phyloP scores from a whole-genome alignment of 1,284 basidiomycete species.

The Volvariella volvacea region DNA sequence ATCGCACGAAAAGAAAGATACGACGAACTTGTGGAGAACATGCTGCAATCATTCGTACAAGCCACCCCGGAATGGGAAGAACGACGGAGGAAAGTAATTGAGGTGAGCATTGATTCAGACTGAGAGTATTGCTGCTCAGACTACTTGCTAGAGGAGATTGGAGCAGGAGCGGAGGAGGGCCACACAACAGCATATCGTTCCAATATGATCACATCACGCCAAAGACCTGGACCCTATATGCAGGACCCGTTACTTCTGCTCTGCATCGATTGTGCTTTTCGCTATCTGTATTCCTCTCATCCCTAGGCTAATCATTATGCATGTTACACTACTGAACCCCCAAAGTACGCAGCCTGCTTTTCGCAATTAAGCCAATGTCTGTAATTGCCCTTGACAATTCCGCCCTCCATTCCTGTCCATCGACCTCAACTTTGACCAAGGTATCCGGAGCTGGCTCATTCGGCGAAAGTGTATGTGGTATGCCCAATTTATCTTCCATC shows the following conservation, averaged over 20 bases:
- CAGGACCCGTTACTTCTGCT: background rate
- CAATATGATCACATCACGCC: background rate
- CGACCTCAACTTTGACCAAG: conserved; percentile 33
- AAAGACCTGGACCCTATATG: no score
- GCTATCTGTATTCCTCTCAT: background rate
- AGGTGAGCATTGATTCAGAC: conserved; percentile 16
- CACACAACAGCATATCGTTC: background rate
- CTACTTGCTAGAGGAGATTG: conserved; percentile 9
- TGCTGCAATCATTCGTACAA: conserved; percentile 41
- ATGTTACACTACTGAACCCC: conserved; percentile 23
- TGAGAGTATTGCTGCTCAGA: background rate
- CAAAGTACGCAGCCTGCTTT: conserved; percentile 48
- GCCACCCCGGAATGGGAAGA: conserved; percentile 59
- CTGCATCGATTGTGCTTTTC: conserved; percentile 7
- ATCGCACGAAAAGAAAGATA: background rate
- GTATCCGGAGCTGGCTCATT: conserved; percentile 31
- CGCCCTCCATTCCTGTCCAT: conserved; percentile 42
- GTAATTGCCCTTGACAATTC: conserved; percentile 70
- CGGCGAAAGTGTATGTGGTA: conserved; percentile 40
- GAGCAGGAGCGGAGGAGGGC: conserved; percentile 10
- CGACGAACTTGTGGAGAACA: conserved; percentile 25
- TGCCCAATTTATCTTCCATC: conserved; percentile 64
- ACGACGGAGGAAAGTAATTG: conserved; percentile 35
- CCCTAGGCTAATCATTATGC: background rate
- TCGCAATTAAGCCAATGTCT: conserved; percentile 73